Evolutionary conservation across 2,329 filamentous ascomycete genomes (phyloP).

Genomic region (Colletotrichum eremochloae): DNA sequence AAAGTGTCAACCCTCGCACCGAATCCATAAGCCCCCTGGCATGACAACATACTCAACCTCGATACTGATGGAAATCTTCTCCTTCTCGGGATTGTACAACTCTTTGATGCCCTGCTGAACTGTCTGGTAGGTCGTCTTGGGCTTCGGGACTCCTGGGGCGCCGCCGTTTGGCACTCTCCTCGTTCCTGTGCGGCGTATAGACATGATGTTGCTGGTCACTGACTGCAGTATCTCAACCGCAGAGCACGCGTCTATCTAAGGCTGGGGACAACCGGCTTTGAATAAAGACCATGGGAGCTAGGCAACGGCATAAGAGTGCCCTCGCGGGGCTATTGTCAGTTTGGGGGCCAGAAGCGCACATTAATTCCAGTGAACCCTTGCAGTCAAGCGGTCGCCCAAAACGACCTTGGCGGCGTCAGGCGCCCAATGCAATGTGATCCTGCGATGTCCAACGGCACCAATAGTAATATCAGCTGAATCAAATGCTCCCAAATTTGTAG

Average conservation of each 20-base stretch:
- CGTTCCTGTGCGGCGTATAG: slow-evolving; percentile 36
- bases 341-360: slow-evolving; percentile 12
- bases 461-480: slow-evolving; percentile 28
- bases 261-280: slow-evolving; percentile 25
- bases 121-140: slow-evolving; percentile 52
- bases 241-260: slow-evolving; percentile 1
- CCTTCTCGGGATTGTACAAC: slow-evolving; percentile 50
- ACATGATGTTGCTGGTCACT: slow-evolving; percentile 29
- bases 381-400: slow-evolving; percentile 32
- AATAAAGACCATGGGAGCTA: slow-evolving; percentile 27
- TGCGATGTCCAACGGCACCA: slow-evolving; percentile 31
- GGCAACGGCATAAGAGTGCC: slow-evolving; percentile 26
- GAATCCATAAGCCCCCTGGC: background rate
- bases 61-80: slow-evolving; percentile 46
- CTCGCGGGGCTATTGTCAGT: slow-evolving; percentile 25
- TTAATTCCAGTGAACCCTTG: slow-evolving; percentile 24
- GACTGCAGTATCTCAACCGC: background rate
- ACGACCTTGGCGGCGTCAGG: slow-evolving; percentile 38
- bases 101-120: slow-evolving; percentile 56
- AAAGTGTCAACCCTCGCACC: slow-evolving; percentile 36
- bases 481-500: slow-evolving; percentile 23
- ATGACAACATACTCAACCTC: slow-evolving; percentile 53
- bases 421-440: slow-evolving; percentile 33
- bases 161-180: slow-evolving; percentile 37
- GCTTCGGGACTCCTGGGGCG: slow-evolving; percentile 39